Base-by-base conservation (phyloP, 805 yeast species). In the Yamadazyma sp. region DNA sequence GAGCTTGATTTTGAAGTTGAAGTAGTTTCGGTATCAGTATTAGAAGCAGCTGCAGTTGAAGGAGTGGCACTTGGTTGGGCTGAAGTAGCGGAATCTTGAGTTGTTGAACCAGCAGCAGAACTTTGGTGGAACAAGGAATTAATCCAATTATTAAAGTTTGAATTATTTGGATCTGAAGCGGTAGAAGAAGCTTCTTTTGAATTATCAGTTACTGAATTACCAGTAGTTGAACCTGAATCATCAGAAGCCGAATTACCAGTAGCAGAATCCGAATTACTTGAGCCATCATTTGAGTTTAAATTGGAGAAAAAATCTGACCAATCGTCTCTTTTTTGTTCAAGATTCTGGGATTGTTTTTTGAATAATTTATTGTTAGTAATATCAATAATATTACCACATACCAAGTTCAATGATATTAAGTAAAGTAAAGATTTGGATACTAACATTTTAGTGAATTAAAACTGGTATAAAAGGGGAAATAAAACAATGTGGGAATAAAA, bases 241-340 rank as follows among this genome's bases (percentile, higher is more conserved):
- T 7, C 27, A 7, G 27, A 24, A 11, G 27, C 27, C 8, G 23
- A 9, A 5, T 7, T 11, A 22, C 19, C 19, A 13, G 18, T 5
- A 12, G 13, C 14, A 12, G 14, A 7, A 11, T 20, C 15, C 8
- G 20, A 14, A 13, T 30, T 16, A 22, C 19, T 12, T 6, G 25
- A 12, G 18, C 8, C 6, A 13, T 5, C 16, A 20, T 7, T 28
- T n/a, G 22, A n/a, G 12, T 7, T 9, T 18, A 39, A 33, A 30
- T 39, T 35, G 17, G 14, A 17, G 22, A 40, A 36, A 36, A 39
- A 40, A 13, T 36, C 22, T n/a, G 30, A 31, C 42, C 42, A 39
- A 21, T 19, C 16, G 21, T 30, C n/a, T 16, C 31, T 28, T n/a
- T n/a, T 16, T 16, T 9, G 25, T 5, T 9, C 23, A 11, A 22